Percentiles rank a stretch among this genome's conserved stretches.
These are phyloP conservation scores for Cytauxzoon felis DNA, from an alignment of 169 alveolate species.

Conservation along the genomic window DNA sequence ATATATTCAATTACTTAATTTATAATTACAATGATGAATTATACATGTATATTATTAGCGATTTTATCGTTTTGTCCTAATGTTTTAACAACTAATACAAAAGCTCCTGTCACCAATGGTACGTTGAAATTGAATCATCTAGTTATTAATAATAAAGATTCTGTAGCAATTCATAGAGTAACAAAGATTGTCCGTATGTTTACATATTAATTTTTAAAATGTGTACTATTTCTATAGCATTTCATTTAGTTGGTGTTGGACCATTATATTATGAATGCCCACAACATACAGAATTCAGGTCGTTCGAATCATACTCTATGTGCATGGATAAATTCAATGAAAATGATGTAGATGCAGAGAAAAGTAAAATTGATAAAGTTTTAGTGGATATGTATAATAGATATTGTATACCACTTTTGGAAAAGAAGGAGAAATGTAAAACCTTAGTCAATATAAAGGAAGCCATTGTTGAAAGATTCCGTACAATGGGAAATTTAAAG, in stretches of 20 bases:
- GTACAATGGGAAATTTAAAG: background rate
- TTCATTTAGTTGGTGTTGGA: background rate
- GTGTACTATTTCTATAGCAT: background rate
- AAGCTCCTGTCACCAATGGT: background rate
- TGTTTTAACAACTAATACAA: background rate
- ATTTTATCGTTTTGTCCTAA: background rate
- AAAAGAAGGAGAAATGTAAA: slow-evolving; percentile 11
- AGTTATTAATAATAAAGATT: background rate
- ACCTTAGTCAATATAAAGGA: slow-evolving; percentile 15
- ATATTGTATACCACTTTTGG: slow-evolving; percentile 18
- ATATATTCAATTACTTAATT: background rate
- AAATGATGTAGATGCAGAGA: background rate
- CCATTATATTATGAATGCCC: slow-evolving; percentile 15
- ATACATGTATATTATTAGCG: background rate
- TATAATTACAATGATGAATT: background rate
- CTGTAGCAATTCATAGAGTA: background rate
- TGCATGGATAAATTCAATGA: slow-evolving; percentile 12
- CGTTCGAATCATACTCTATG: slow-evolving; percentile 32
- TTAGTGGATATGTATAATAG: slow-evolving; percentile 1
- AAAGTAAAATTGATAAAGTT: background rate
- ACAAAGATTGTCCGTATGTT: background rate
- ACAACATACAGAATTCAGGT: slow-evolving; percentile 4
- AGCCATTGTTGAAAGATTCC: slow-evolving; percentile 29
- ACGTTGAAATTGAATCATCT: background rate
- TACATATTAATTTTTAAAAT: background rate